Evolutionary conservation across 2,329 filamentous ascomycete species (phyloP).

Genomic region (Berkeleyomyces rouxiae): DNA sequence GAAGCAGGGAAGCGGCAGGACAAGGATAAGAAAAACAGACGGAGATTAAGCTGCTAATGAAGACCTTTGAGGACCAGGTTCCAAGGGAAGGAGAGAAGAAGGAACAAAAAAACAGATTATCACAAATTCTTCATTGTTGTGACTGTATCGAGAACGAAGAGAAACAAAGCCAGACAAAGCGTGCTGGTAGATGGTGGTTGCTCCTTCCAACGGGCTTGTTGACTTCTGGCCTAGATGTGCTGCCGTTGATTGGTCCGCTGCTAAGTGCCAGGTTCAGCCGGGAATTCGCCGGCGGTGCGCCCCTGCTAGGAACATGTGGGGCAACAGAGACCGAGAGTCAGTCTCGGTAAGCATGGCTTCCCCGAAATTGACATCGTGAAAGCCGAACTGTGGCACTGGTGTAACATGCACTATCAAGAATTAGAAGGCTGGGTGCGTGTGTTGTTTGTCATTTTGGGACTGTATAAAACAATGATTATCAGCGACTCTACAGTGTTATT

Average conservation of each 20-base stretch:
- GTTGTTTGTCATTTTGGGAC: background rate
- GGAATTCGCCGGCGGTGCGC: background rate
- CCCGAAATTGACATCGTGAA: background rate
- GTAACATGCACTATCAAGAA: no score
- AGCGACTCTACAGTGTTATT: background rate
- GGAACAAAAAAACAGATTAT: background rate
- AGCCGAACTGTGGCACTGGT: no score
- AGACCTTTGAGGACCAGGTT: no score
- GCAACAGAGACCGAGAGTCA: background rate
- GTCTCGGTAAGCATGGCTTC: background rate
- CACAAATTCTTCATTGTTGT: background rate
- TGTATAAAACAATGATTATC: background rate
- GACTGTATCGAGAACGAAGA: slow-evolving; percentile 4
- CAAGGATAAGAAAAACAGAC: background rate
- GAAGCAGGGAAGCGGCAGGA: background rate
- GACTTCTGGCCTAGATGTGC: background rate
- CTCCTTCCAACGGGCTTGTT: background rate
- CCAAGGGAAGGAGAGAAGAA: background rate
- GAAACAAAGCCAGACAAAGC: background rate
- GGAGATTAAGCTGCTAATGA: no score
- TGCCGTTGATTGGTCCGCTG: background rate
- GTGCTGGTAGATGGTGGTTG: background rate
- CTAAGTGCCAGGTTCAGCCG: background rate
- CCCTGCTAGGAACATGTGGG: background rate
- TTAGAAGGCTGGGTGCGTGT: no score